Conservation (phyloP, 1,284 basidiomycete genomes). For the Agaricales sp. region DNA sequence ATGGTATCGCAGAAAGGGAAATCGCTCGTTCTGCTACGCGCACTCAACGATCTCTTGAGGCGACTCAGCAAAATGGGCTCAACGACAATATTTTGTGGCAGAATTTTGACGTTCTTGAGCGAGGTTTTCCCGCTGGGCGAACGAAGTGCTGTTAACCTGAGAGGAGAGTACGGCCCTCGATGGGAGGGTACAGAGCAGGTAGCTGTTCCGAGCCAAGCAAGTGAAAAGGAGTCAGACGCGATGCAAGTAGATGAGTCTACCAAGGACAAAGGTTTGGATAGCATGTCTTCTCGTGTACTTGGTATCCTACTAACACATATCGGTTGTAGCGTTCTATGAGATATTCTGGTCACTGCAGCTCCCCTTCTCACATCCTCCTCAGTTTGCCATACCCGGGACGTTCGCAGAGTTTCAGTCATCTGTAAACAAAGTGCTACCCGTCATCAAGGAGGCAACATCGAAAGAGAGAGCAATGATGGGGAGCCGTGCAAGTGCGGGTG, state of each 20-base stretch:
- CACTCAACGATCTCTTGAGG: constrained; percentile 78
- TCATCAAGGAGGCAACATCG: constrained; percentile 74
- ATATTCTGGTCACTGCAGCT: constrained; percentile 81
- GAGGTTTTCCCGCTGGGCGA: constrained; percentile 82
- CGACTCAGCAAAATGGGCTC: constrained; percentile 77
- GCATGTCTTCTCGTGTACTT: constrained; percentile 5
- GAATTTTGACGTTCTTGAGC: constrained; percentile 80
- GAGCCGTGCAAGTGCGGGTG: constrained; percentile 34
- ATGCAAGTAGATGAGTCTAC: not conserved
- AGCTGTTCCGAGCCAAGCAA: constrained; percentile 19
- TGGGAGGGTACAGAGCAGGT: constrained; percentile 49
- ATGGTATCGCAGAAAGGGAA: constrained; percentile 83
- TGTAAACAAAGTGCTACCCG: constrained; percentile 60
- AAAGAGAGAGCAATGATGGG: constrained; percentile 80
- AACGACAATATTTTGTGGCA: constrained; percentile 78
- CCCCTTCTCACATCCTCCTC: constrained; percentile 61
- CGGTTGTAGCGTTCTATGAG: constrained; percentile 62
- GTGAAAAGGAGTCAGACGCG: constrained; percentile 37
- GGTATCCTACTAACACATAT: constrained; percentile 2
- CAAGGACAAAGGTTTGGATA: constrained; percentile 32
- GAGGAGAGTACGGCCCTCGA: constrained; percentile 75
- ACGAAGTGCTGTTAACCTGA: constrained; percentile 81
- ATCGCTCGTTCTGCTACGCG: constrained; percentile 73
- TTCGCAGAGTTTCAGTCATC: constrained; percentile 58
- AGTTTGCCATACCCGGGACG: constrained; percentile 43